A percentile compares a stretch with the other conserved stretches of the same genome.
Evolutionary conservation across 2,329 filamentous ascomycete genomes (phyloP).

Genomic region (Bipolaris zeicola): DNA sequence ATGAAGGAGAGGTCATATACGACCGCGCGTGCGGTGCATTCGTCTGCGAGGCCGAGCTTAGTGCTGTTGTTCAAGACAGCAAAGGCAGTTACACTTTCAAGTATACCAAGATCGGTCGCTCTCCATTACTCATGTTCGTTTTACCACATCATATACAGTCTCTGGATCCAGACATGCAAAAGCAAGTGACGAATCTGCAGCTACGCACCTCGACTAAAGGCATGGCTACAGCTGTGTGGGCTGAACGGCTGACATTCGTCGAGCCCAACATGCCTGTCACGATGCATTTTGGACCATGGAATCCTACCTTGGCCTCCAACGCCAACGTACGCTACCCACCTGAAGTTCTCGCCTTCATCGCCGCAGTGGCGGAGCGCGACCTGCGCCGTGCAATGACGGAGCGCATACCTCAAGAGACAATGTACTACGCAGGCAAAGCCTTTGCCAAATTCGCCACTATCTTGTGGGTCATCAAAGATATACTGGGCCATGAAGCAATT

Average conservation of each 20-base stretch:
- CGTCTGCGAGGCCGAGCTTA: slow-evolving; percentile 66
- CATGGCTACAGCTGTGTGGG: slow-evolving; percentile 71
- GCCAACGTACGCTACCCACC: slow-evolving; percentile 47
- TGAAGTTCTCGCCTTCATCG: slow-evolving; percentile 64
- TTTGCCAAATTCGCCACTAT: slow-evolving; percentile 52
- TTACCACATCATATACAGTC: slow-evolving; percentile 84
- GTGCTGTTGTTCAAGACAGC: slow-evolving; percentile 64
- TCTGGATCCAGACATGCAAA: slow-evolving; percentile 65
- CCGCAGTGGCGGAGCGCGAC: slow-evolving; percentile 70
- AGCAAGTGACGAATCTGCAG: slow-evolving; percentile 59
- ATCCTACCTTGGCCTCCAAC: slow-evolving; percentile 52
- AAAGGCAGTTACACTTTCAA: slow-evolving; percentile 71
- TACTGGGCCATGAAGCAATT: slow-evolving; percentile 62
- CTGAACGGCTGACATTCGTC: slow-evolving; percentile 65
- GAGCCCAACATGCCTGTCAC: slow-evolving; percentile 73
- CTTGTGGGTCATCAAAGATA: slow-evolving; percentile 55
- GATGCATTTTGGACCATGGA: slow-evolving; percentile 83
- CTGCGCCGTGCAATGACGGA: slow-evolving; percentile 74
- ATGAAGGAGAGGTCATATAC: slow-evolving; percentile 68
- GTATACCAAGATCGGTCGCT: slow-evolving; percentile 73
- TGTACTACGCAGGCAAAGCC: slow-evolving; percentile 85
- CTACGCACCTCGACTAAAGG: slow-evolving; percentile 88
- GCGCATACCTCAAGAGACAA: slow-evolving; percentile 78
- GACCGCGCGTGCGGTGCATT: slow-evolving; percentile 80
- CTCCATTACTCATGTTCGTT: slow-evolving; percentile 79